Percentiles rank a stretch among this genome's conserved stretches.
phyloP scores from a whole-genome alignment of 2,329 filamentous ascomycete species.

The Magnaporthales sp. region DNA sequence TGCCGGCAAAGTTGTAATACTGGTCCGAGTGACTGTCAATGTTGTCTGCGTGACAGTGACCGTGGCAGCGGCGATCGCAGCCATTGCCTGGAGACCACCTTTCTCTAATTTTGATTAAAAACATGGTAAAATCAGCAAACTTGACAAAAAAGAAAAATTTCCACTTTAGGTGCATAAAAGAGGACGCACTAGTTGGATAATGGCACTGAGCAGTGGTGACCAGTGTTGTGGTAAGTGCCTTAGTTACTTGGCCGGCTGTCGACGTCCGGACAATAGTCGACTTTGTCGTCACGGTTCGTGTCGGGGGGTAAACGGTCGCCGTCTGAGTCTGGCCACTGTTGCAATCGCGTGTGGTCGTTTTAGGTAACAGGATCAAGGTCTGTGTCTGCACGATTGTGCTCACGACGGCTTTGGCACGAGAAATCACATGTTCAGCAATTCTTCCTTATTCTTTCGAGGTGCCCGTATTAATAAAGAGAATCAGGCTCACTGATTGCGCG shows the following conservation, averaged over 20 bases:
- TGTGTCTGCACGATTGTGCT: slow-evolving; percentile 21
- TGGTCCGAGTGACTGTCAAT: slow-evolving; percentile 24
- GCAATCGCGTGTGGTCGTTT: slow-evolving; percentile 24
- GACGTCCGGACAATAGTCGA: slow-evolving; percentile 22
- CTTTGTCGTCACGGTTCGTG: slow-evolving; percentile 20
- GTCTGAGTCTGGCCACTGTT: slow-evolving; percentile 22
- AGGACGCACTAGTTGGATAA: slow-evolving; percentile 18
- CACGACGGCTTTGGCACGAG: slow-evolving; percentile 13
- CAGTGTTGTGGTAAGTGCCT: slow-evolving; percentile 21
- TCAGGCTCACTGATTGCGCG: slow-evolving; percentile 20
- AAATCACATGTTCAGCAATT: neutral
- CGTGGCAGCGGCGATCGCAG: slow-evolving; percentile 21
- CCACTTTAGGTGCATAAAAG: neutral
- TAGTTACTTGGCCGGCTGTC: slow-evolving; percentile 23
- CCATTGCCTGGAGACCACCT: slow-evolving; percentile 13
- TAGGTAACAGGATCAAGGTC: slow-evolving; percentile 23
- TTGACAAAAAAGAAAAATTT: neutral
- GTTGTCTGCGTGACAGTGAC: slow-evolving; percentile 28
- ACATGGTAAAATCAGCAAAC: neutral
- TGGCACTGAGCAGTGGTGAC: slow-evolving; percentile 24
- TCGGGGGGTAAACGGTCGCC: slow-evolving; percentile 22
- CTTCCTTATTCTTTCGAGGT: too few relatives aligned
- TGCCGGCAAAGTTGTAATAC: slow-evolving; percentile 21
- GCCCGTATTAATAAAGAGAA: neutral
- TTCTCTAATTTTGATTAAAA: slow-evolving; percentile 8